Conservation (phyloP, 495 filamentous ascomycete genomes). For the Podospora tetraspora region DNA sequence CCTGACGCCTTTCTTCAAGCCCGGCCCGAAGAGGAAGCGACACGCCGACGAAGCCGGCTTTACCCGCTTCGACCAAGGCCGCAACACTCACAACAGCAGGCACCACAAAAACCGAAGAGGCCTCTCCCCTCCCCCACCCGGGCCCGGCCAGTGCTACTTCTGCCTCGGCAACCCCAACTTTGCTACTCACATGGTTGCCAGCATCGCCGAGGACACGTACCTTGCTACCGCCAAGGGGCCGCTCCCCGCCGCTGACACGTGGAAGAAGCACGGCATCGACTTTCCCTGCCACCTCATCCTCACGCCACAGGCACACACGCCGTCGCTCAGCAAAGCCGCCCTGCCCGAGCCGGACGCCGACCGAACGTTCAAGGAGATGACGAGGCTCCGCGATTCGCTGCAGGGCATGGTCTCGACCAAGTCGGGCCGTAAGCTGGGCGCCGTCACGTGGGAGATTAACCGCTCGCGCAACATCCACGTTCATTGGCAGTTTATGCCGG, state of each 20-base stretch:
- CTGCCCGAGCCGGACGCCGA: constrained; percentile 46
- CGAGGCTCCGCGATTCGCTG: constrained; percentile 62
- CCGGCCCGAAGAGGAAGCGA: constrained; percentile 49
- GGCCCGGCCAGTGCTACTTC: constrained; percentile 85
- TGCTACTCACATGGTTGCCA: constrained; percentile 80
- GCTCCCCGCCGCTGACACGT: constrained; percentile 62
- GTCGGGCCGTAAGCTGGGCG: constrained; percentile 56
- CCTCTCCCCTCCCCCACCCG: constrained; percentile 50
- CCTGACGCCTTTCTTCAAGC: constrained; percentile 55
- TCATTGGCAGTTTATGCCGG: constrained; percentile 92
- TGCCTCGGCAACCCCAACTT: constrained; percentile 80
- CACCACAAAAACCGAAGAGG: constrained; percentile 43
- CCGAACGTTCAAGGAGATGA: constrained; percentile 71
- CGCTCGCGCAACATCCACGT: constrained; percentile 71
- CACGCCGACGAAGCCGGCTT: constrained; percentile 53
- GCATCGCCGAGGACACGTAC: constrained; percentile 78
- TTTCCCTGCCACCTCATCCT: constrained; percentile 88
- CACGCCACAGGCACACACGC: constrained; percentile 70
- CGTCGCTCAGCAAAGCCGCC: constrained; percentile 50
- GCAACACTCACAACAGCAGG: constrained; percentile 53
- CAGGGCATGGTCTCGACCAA: constrained; percentile 60
- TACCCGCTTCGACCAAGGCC: constrained; percentile 60
- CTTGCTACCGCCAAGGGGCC: constrained; percentile 90
- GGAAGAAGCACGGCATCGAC: constrained; percentile 51
- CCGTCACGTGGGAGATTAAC: constrained; percentile 88